Base-by-base conservation (phyloP, 495 filamentous ascomycete genomes). In the Trichoderma orchidacearum region DNA sequence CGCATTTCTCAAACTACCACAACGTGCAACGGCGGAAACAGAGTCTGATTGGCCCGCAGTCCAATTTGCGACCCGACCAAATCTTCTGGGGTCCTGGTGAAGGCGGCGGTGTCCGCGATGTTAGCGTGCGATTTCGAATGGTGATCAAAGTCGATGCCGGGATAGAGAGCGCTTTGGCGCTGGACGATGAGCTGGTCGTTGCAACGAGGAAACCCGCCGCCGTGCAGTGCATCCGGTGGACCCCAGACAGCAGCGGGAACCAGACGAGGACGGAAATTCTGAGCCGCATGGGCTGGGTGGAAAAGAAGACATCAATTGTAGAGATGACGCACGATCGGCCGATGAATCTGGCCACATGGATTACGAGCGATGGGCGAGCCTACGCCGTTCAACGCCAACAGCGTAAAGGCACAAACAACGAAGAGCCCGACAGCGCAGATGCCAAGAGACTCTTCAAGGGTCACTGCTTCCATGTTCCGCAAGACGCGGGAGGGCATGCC, bases 111-210 rank as follows among this genome's bases (percentile, higher is more conserved):
- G 85, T 96, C 18, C 80, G 80, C 41, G 92, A 97, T 67, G 82
- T 93, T 50, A 96, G 82, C 59, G 75, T 97, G 45, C 83, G 89
- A 18, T 97, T 99, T 71, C 80, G 93, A 53, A 96, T 96, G 89
- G 91, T 94, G 23, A 96, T 99, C 57, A 94, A 94, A 70, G 88
- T 99, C 21, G 93, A 99, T 68, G 94, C 94, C 8, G 94, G 94
- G 1, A 96, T 99, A 59, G 82, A 82, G 61, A 79, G 74, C 61
- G 89, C 85, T n/a, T 68, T 97, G 51, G 92, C 94, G 3, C 76
- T 97, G 34, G 94, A 97, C 61, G 86, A 93, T 30, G 94, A 96
- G 68, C 76, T 99, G 30, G 78, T 99, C 34, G 91, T 99, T 36
- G 90, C 93, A 8, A 99, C 94, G 3, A 77, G 86, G 60, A 95